These are phyloP conservation scores for Saccharomyces jurei DNA, from an alignment of 805 yeast species.

Conservation along the genomic window DNA sequence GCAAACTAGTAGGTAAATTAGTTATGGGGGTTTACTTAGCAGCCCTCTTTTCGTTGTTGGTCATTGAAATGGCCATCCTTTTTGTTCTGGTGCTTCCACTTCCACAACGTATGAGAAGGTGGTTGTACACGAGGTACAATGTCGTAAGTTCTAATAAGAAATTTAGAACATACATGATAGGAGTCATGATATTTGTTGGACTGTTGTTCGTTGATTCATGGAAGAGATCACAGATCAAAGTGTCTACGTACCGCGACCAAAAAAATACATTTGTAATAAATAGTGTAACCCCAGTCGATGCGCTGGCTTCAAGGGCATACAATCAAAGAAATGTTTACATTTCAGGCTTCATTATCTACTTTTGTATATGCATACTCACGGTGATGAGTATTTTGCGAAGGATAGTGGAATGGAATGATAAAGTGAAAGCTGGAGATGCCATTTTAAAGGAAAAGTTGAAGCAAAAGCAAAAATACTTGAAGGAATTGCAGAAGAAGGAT, in stretches of 20 bases:
- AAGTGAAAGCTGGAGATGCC: neutral
- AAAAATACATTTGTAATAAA: conserved; percentile 15
- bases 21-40: conserved; percentile 29
- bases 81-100: conserved; percentile 47
- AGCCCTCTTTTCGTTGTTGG: conserved; percentile 38
- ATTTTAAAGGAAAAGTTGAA: conserved; percentile 31
- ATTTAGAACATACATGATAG: neutral
- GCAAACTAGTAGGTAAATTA: too few relatives aligned
- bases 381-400: conserved; percentile 45
- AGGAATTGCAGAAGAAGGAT: conserved; percentile 33
- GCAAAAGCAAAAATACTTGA: conserved; percentile 38
- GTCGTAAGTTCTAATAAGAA: neutral
- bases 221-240: conserved; percentile 34
- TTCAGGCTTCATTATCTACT: conserved; percentile 54
- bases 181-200: conserved; percentile 30
- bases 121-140: conserved; percentile 24
- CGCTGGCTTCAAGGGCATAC: conserved; percentile 51
- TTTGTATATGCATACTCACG: conserved; percentile 46
- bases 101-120: conserved; percentile 40
- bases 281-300: conserved; percentile 37
- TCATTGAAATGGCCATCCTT: conserved; percentile 42
- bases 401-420: conserved; percentile 38
- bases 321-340: conserved; percentile 57
- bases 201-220: conserved; percentile 49
- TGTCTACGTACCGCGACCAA: conserved; percentile 18